Percentiles rank a stretch among this genome's conserved stretches.
phyloP scores from a whole-genome alignment of 2,329 filamentous ascomycete species.

The Incumbomyces delicatus region DNA sequence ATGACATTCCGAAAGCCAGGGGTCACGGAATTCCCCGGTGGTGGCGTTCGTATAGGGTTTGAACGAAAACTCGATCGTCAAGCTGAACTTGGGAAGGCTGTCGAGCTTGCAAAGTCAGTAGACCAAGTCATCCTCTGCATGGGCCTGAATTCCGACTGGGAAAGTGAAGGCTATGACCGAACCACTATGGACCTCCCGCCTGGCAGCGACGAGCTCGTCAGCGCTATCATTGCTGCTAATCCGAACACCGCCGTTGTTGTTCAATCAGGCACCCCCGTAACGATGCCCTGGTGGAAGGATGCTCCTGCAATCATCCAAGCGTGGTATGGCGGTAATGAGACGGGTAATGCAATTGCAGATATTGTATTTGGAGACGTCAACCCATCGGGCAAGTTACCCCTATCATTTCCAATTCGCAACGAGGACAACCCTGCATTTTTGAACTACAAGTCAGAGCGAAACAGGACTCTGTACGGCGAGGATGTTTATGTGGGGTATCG shows the following conservation, averaged over 20 bases:
- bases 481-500: slow-evolving; percentile 74
- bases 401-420: slow-evolving; percentile 58
- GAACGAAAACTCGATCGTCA: slow-evolving; percentile 48
- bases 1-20: slow-evolving; percentile 44
- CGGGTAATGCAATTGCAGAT: slow-evolving; percentile 70
- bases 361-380: slow-evolving; percentile 65
- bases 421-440: slow-evolving; percentile 67
- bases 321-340: slow-evolving; percentile 84
- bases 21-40: slow-evolving; percentile 43
- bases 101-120: slow-evolving; percentile 55
- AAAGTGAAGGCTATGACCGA: slow-evolving; percentile 61
- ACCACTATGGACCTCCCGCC: slow-evolving; percentile 48
- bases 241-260: slow-evolving; percentile 62
- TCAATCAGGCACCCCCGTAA: slow-evolving; percentile 63
- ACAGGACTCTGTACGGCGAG: slow-evolving; percentile 66
- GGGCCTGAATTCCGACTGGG: slow-evolving; percentile 72
- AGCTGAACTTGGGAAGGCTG: slow-evolving; percentile 56
- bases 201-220: slow-evolving; percentile 46
- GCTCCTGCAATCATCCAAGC: slow-evolving; percentile 57
- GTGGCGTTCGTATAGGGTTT: slow-evolving; percentile 54
- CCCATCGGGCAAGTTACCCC: slow-evolving; percentile 63
- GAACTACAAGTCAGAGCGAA: slow-evolving; percentile 62
- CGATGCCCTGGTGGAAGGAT: slow-evolving; percentile 39
- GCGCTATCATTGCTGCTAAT: slow-evolving; percentile 56
- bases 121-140: slow-evolving; percentile 72